A percentile compares a stretch with the other conserved stretches of the same genome.
phyloP scores from a whole-genome alignment of 2,329 filamentous ascomycete species.

The Chalaropsis ovoidea region DNA sequence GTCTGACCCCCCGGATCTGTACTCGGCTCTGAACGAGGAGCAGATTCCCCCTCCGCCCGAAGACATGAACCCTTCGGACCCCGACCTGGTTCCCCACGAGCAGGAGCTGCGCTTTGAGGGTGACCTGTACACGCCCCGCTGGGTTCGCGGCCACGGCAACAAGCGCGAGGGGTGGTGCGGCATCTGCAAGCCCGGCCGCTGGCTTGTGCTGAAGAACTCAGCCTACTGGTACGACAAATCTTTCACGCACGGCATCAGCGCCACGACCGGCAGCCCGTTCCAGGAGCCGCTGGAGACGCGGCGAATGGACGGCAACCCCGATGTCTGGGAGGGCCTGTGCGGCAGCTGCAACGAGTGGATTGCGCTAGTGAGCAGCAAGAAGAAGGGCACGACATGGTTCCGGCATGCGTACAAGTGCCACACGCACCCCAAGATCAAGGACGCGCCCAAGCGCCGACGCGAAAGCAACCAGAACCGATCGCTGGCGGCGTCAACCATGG shows the following conservation, averaged over 20 bases:
- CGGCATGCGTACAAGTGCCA: constrained; percentile 81
- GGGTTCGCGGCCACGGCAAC: constrained; percentile 77
- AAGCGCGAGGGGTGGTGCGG: constrained; percentile 86
- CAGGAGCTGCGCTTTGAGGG: constrained; percentile 70
- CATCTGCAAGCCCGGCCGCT: constrained; percentile 74
- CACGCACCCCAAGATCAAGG: constrained; percentile 61
- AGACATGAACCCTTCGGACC: constrained; percentile 70
- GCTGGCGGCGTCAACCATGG: constrained; percentile 36
- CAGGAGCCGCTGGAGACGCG: constrained; percentile 65
- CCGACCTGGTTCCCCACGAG: constrained; percentile 65
- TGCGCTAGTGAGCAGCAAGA: constrained; percentile 71
- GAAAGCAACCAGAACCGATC: constrained; percentile 47
- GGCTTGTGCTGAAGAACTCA: constrained; percentile 82
- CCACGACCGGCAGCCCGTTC: constrained; percentile 67
- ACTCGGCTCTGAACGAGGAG: constrained; percentile 63
- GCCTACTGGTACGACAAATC: constrained; percentile 92
- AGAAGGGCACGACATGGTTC: constrained; percentile 89
- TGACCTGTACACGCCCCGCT: constrained; percentile 72
- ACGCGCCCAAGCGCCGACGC: constrained; percentile 56
- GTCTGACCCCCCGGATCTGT: constrained; percentile 66
- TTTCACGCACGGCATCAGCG: constrained; percentile 78
- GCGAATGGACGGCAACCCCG: constrained; percentile 68
- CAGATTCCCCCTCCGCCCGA: constrained; percentile 64
- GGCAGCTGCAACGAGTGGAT: constrained; percentile 73
- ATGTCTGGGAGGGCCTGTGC: constrained; percentile 72